phyloP scores from a whole-genome alignment of 2,329 filamentous ascomycete genomes.

The Cercospora sojina region DNA sequence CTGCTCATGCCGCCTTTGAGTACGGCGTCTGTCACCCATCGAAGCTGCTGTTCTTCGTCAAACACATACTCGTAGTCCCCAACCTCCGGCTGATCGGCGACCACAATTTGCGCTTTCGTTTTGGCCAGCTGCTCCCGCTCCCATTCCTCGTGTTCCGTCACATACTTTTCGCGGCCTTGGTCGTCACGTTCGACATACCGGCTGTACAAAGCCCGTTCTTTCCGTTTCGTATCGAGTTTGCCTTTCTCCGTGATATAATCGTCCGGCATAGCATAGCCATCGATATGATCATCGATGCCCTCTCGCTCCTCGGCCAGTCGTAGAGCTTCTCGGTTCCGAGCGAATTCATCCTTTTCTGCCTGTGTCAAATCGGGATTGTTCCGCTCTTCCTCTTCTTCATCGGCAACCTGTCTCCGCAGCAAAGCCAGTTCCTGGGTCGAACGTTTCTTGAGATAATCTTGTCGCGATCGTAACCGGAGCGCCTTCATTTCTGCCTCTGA shows the following conservation, averaged over 20 bases:
- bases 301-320: conserved; percentile 67
- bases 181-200: conserved; percentile 86
- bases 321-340: conserved; percentile 72
- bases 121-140: conserved; percentile 85
- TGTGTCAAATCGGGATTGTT: conserved; percentile 72
- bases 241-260: conserved; percentile 94
- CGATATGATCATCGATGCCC: conserved; percentile 84
- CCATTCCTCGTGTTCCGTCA: conserved; percentile 96
- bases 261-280: conserved; percentile 90
- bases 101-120: conserved; percentile 80
- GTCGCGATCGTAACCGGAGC: conserved; percentile 77
- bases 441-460: conserved; percentile 91
- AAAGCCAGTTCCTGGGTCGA: conserved; percentile 82
- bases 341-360: conserved; percentile 82
- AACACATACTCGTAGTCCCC: conserved; percentile 91
- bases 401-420: conserved; percentile 83
- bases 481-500: conserved; percentile 74
- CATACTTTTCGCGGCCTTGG: conserved; percentile 80
- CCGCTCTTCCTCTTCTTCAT: conserved; percentile 76
- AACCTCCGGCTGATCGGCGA: conserved; percentile 71
- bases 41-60: conserved; percentile 83
- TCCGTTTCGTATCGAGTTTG: conserved; percentile 81
- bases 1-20: conserved; percentile 69
- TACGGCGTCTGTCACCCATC: conserved; percentile 74
- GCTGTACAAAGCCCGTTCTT: conserved; percentile 86